phyloP scores from a whole-genome alignment of 345 rosid genomes.

The Hibiscus mutabilis region DNA sequence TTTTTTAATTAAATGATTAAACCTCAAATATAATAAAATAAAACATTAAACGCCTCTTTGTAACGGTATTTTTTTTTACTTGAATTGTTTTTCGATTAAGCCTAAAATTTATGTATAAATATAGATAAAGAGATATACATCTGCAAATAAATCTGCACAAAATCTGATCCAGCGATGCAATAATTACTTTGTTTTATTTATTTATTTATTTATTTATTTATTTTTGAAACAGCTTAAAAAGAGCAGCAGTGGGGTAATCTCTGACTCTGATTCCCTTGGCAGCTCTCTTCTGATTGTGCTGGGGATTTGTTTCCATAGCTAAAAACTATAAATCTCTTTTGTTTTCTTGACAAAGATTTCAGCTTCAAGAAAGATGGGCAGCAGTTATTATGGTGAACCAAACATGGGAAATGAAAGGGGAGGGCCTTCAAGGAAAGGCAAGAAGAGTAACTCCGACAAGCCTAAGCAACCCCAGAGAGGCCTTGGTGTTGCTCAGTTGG shows the following conservation, averaged over 20 bases:
- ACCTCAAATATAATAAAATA: no score
- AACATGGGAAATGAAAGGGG: conserved; percentile 49
- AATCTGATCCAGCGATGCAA: conserved; percentile 98
- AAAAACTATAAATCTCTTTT: neutral
- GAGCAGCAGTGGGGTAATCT: conserved; percentile 30
- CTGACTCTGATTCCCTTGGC: conserved; percentile 31
- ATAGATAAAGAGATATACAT: conserved; percentile 18
- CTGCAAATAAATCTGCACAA: conserved; percentile 52
- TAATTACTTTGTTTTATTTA: conserved; percentile 36
- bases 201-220: no score
- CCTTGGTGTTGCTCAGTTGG: conserved; percentile 95
- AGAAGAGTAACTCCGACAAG: conserved; percentile 63
- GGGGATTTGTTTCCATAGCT: conserved; percentile 23
- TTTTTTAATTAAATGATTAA: no score
- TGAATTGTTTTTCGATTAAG: neutral
- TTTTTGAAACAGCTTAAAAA: conserved; percentile 32
- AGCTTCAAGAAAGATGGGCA: conserved; percentile 39
- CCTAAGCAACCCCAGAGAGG: conserved; percentile 97
- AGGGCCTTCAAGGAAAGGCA: conserved; percentile 60
- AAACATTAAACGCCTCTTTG: no score
- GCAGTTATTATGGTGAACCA: conserved; percentile 71
- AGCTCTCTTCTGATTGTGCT: conserved; percentile 4
- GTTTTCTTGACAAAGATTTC: neutral
- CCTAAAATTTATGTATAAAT: conserved; percentile 66
- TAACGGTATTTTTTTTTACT: no score